phyloP scores from a whole-genome alignment of 2,329 filamentous ascomycete species.

The Botrytis tulipae region DNA sequence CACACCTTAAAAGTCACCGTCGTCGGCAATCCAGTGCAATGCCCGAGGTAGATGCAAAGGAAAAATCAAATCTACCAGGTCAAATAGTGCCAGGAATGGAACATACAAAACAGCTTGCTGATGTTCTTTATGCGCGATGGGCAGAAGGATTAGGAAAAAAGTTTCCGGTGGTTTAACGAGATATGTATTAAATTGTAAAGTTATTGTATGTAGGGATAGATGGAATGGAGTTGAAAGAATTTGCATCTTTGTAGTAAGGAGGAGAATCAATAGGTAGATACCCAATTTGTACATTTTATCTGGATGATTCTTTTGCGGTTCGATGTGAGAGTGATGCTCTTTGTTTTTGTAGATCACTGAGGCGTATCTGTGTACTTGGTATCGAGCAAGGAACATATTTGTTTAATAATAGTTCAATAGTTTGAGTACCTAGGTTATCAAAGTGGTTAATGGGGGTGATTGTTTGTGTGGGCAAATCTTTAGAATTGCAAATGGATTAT shows the following conservation, averaged over 20 bases:
- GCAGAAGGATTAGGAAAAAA: constrained; percentile 74
- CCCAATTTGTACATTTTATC: constrained; percentile 8
- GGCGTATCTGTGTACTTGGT: not conserved
- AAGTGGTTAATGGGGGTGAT: not conserved
- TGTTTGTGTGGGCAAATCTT: not conserved
- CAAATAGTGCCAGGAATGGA: constrained; percentile 74
- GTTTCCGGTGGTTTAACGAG: constrained; percentile 50
- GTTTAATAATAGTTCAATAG: not conserved
- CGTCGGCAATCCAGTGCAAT: constrained; percentile 51
- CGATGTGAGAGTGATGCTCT: not conserved
- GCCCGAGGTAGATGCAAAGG: constrained; percentile 48
- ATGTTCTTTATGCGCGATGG: constrained; percentile 91
- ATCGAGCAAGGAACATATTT: not conserved
- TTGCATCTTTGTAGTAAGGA: not conserved
- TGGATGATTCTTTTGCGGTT: not conserved
- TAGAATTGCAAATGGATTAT: not conserved
- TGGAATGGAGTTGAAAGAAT: not conserved
- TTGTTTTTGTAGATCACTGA: not conserved
- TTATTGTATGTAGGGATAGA: constrained; percentile 6
- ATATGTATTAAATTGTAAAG: constrained; percentile 14
- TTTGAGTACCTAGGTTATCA: not conserved
- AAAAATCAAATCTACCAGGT: constrained; percentile 52
- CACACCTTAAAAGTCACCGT: constrained; percentile 77
- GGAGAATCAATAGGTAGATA: constrained; percentile 15
- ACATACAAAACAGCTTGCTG: constrained; percentile 83